Evolutionary conservation across 805 yeast genomes (phyloP).

Genomic region (Pichia eremophila): DNA sequence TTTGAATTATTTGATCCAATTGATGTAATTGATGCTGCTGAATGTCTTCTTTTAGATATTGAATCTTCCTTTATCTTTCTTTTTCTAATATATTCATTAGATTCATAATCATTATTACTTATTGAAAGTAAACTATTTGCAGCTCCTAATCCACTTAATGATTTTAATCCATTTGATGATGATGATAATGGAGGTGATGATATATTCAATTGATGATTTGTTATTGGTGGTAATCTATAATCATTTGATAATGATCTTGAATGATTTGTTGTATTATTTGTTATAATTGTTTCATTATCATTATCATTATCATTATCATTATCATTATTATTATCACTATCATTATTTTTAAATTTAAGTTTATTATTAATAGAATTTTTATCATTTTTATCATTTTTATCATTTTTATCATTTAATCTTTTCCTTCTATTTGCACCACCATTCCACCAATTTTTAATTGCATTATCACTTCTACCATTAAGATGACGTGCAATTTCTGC

Average conservation of each 20-base stretch:
- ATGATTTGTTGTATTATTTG: too few species aligned
- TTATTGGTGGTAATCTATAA: neutral
- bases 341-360: neutral
- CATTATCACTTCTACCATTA: slow-evolving; percentile 82
- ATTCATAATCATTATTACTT: slow-evolving; percentile 2
- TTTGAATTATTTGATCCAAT: slow-evolving; percentile 1
- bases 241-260: too few species aligned
- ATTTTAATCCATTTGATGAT: neutral
- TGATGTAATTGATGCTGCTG: slow-evolving; percentile 22
- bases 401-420: slow-evolving; percentile 25
- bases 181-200: neutral
- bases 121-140: slow-evolving; percentile 1
- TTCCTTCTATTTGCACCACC: slow-evolving; percentile 85
- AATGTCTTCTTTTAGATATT: slow-evolving; percentile 20
- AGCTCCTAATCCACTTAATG: neutral
- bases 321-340: neutral
- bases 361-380: neutral
- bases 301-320: neutral
- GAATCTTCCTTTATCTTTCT: slow-evolving; percentile 21
- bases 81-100: slow-evolving; percentile 16
- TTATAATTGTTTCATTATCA: too few species aligned
- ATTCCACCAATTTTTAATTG: slow-evolving; percentile 94
- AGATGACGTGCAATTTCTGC: slow-evolving; percentile 86
- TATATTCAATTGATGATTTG: neutral
- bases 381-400: neutral